Base-by-base conservation (phyloP, 805 yeast species). In the Ogataea pignaliae region DNA sequence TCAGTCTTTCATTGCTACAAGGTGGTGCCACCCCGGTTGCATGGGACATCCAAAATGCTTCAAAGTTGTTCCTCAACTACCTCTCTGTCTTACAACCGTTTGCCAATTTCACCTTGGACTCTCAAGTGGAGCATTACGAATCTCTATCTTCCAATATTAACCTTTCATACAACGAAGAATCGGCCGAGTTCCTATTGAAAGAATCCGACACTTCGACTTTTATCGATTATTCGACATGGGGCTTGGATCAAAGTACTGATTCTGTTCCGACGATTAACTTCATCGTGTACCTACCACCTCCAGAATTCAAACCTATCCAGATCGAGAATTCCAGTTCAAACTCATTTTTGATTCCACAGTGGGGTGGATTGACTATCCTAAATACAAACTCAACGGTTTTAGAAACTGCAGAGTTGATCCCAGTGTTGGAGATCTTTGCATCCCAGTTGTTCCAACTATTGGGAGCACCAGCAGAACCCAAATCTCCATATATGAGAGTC, bases 221-320 rank as follows among this genome's bases (percentile, higher is more conserved):
- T 51, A 76, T 90, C 47, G 93, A 91, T 63, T 80, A 79, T 52
- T 89, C 93, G 2, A 95, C 86, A 52, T 85, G 95, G 95, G 83
- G 83, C 44, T 66, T 79, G 42, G 73, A 65, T 40, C 68, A 68
- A 50, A 60, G 59, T 43, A 59, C 65, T 53, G 71, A 84, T 50
- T 63, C 79, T 1, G 76, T 80, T 48, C 89, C 93, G 33, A 73
- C 78, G 0, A 73, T 81, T 2, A 87, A 89, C 62, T 81, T 91
- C 55, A 70, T 86, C 15, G 64, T 83, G 1, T 87, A 81, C 55
- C 73, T 81, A 42, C 89, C 95, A 2, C 68, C 74, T 5, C 55
- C 63, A 33, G 65, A 69, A 21, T 67, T 65, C 26, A 61, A 69
- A 45, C 88, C 79, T 17, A 69, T 79, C 55, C 52, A 47, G 5